These are phyloP conservation scores for Haematococcus lacustris DNA, from an alignment of 139 green algal species.

Conservation along the genomic window DNA sequence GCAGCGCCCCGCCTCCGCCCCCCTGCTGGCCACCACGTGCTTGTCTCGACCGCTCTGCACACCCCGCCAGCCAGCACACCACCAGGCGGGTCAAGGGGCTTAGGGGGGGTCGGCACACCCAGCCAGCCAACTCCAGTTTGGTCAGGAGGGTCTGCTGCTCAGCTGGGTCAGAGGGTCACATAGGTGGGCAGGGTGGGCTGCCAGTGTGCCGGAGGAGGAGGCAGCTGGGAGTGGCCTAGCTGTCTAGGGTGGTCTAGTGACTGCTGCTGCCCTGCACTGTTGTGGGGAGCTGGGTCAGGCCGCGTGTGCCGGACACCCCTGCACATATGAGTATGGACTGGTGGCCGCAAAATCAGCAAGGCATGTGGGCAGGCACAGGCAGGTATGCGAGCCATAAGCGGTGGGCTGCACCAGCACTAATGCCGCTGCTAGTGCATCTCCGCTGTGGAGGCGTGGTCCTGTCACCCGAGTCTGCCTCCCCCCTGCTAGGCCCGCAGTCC, in stretches of 20 bases:
- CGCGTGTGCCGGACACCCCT: neutral
- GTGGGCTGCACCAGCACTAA: no score
- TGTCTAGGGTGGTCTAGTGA: neutral
- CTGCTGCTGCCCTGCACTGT: neutral
- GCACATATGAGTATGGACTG: no score
- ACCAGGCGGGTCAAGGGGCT: no score
- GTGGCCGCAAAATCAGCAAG: no score
- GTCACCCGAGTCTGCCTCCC: no score
- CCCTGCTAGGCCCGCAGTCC: neutral
- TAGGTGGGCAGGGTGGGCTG: neutral
- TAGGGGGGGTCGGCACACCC: neutral
- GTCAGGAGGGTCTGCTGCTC: neutral
- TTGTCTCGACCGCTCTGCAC: conserved; percentile 17
- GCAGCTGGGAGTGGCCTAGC: neutral
- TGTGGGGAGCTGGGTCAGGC: neutral
- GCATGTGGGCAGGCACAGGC: no score
- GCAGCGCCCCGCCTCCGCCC: neutral
- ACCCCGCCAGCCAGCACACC: neutral
- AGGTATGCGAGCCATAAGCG: no score
- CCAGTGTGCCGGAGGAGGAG: no score
- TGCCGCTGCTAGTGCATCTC: no score
- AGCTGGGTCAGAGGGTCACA: neutral
- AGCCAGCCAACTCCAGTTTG: neutral
- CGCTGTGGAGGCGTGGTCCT: no score
- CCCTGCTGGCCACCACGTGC: conserved; percentile 17